Conservation (phyloP, 2,329 filamentous ascomycete genomes). For the Cladophialophora chaetospira region DNA sequence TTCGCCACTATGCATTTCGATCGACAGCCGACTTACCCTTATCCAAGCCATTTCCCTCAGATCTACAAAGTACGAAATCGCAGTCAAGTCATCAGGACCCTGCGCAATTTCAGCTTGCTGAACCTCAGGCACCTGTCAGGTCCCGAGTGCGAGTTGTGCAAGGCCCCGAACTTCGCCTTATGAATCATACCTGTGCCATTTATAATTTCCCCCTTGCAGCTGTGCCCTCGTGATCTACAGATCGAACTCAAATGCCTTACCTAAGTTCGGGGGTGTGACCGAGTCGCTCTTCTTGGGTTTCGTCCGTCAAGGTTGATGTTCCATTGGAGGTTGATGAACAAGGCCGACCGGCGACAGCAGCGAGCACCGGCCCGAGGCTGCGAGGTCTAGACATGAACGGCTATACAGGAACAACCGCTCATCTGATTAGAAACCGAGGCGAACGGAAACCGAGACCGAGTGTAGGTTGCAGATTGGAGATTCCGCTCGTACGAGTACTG, state of each 20-base stretch:
- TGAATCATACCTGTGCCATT: neutral
- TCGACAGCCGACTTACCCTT: slow-evolving; percentile 1
- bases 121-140: neutral
- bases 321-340: no score
- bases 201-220: neutral
- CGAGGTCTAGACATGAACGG: no score
- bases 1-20: neutral
- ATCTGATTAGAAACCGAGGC: no score
- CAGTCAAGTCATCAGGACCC: neutral
- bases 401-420: no score
- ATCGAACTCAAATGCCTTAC: neutral
- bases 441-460: no score
- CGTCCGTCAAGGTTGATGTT: no score
- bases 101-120: neutral
- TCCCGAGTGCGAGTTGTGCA: neutral
- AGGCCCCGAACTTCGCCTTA: slow-evolving; percentile 1
- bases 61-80: slow-evolving; percentile 1
- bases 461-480: no score
- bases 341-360: no score
- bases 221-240: neutral
- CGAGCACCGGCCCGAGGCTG: no score
- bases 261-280: no score
- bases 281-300: no score
- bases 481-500: no score
- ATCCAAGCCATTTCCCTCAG: neutral